Evolutionary conservation across 257 asterid species (phyloP).

Genomic region (Perilla frutescens): DNA sequence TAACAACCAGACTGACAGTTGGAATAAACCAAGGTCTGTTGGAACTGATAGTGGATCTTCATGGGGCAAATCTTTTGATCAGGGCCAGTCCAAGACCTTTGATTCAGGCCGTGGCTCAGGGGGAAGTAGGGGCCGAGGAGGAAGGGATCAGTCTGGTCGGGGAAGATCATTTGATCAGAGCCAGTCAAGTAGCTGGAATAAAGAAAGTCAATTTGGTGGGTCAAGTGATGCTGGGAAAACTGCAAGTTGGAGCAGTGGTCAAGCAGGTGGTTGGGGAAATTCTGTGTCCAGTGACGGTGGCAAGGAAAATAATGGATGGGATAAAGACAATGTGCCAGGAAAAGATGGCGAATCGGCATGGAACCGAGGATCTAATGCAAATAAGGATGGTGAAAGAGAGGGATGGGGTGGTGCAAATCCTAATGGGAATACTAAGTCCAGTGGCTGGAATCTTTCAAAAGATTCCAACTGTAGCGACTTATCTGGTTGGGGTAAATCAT

Average conservation of each 20-base stretch:
- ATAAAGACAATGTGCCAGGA: constrained; percentile 30
- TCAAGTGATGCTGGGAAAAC: constrained; percentile 39
- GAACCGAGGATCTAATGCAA: constrained; percentile 39
- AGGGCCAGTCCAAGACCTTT: constrained; percentile 49
- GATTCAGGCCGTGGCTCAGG: constrained; percentile 61
- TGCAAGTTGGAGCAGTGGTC: constrained; percentile 45
- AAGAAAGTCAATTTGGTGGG: constrained; percentile 39
- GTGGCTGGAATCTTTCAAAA: constrained; percentile 45
- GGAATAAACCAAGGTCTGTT: constrained; percentile 44
- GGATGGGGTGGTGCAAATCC: constrained; percentile 34
- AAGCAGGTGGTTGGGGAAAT: constrained; percentile 46
- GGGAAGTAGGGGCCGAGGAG: constrained; percentile 59
- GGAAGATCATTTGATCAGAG: constrained; percentile 63
- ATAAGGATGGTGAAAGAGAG: constrained; percentile 39
- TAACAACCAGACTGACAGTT: constrained; percentile 33
- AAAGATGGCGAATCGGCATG: constrained; percentile 32
- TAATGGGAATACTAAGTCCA: constrained; percentile 37
- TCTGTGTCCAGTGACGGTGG: constrained; percentile 31
- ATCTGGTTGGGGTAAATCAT: constrained; percentile 54
- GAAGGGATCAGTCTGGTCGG: constrained; percentile 56
- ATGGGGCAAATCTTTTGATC: constrained; percentile 36
- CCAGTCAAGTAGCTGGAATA: constrained; percentile 47
- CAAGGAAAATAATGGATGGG: constrained; percentile 43
- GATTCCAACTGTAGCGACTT: constrained; percentile 35
- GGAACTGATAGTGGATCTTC: constrained; percentile 51